These are phyloP conservation scores for Mortierella sp. DNA, from an alignment of 371 early-diverging fungal genomes.

Conservation along the genomic window DNA sequence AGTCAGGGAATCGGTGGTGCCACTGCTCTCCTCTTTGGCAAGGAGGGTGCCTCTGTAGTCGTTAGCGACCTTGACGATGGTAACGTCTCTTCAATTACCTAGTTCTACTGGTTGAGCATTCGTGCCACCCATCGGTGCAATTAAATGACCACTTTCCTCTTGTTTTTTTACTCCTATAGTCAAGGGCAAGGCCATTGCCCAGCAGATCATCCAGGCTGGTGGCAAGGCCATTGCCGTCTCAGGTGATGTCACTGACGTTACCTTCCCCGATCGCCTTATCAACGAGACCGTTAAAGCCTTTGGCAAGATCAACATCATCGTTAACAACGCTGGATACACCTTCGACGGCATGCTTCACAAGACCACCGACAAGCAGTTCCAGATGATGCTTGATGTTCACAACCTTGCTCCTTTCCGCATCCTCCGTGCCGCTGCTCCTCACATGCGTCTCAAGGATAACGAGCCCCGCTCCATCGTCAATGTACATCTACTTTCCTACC, in stretches of 20 bases:
- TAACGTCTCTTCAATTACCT: slow-evolving; percentile 9
- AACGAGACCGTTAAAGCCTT: slow-evolving; percentile 72
- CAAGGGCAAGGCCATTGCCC: slow-evolving; percentile 72
- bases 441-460: slow-evolving; percentile 62
- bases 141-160: neutral
- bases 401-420: slow-evolving; percentile 80
- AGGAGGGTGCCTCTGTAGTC: slow-evolving; percentile 84
- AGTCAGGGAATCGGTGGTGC: slow-evolving; percentile 89
- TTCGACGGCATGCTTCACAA: slow-evolving; percentile 81
- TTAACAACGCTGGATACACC: slow-evolving; percentile 83
- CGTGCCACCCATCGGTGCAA: neutral
- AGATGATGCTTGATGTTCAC: slow-evolving; percentile 77
- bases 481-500: slow-evolving; percentile 40
- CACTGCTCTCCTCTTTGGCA: slow-evolving; percentile 80
- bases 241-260: slow-evolving; percentile 68
- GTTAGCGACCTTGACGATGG: slow-evolving; percentile 78
- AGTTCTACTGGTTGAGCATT: neutral
- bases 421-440: slow-evolving; percentile 74
- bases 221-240: slow-evolving; percentile 75
- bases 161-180: slow-evolving; percentile 37
- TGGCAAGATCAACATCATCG: slow-evolving; percentile 80
- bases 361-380: slow-evolving; percentile 80
- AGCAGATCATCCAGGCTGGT: slow-evolving; percentile 71
- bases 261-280: slow-evolving; percentile 73
- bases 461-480: slow-evolving; percentile 67